Conservation (phyloP, 768 basidiomycete species). For the Rhizopogon salebrosus region DNA sequence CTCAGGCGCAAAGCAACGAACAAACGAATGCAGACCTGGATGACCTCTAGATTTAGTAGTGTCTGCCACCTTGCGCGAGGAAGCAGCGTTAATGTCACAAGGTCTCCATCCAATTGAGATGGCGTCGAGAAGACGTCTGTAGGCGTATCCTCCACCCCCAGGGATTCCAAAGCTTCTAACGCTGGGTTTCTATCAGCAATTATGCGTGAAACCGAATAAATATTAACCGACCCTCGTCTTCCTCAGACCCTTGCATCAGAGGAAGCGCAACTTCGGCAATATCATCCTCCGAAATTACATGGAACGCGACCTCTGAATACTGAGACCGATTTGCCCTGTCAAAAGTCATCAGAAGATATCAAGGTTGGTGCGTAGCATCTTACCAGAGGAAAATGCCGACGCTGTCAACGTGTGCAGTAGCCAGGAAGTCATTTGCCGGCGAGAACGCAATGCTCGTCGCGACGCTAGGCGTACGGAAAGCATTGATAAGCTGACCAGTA, state of each 20-base stretch:
- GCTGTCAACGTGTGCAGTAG: conserved; percentile 90
- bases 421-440: conserved; percentile 92
- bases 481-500: conserved; percentile 87
- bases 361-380: conserved; percentile 11
- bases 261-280: conserved; percentile 69
- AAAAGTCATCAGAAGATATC: not conserved
- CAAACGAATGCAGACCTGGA: conserved; percentile 51
- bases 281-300: conserved; percentile 73
- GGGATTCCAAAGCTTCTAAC: conserved; percentile 65
- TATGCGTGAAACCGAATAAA: not conserved
- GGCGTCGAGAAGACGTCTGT: conserved; percentile 77
- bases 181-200: conserved; percentile 33
- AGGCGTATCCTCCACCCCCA: conserved; percentile 56
- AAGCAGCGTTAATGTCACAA: conserved; percentile 89
- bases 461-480: conserved; percentile 80
- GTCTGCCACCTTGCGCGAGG: conserved; percentile 96
- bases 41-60: conserved; percentile 91
- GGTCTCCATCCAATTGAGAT: conserved; percentile 82
- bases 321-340: conserved; percentile 93
- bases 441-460: conserved; percentile 92
- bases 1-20: not conserved
- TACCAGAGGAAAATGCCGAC: conserved; percentile 95
- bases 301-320: conserved; percentile 80
- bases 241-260: conserved; percentile 74
- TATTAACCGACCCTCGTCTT: conserved; percentile 64